These are phyloP conservation scores for Vigna reflexopilosa DNA, from an alignment of 306 rosid species.

Conservation along the genomic window DNA sequence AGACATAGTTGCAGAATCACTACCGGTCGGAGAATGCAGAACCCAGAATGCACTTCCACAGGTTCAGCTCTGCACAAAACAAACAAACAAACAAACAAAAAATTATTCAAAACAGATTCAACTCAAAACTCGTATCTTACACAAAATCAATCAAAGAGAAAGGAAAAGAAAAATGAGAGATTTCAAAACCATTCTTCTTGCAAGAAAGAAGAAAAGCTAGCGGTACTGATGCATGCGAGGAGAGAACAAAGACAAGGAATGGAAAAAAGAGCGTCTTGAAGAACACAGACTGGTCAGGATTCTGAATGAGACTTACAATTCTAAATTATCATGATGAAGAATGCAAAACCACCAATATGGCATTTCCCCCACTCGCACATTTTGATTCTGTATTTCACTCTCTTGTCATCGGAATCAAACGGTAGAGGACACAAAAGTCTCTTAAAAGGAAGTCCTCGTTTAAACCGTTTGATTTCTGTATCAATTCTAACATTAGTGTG, in stretches of 20 bases:
- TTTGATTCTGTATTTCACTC: neutral
- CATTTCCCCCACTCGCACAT: conserved; percentile 22
- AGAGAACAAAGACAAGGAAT: neutral
- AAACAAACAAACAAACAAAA: neutral
- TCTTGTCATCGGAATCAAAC: neutral
- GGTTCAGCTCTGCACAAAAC: conserved; percentile 24
- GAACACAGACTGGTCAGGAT: neutral
- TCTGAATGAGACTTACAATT: neutral
- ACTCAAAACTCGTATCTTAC: neutral
- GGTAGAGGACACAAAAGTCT: rapidly evolving
- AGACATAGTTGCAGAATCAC: neutral
- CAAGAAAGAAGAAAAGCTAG: neutral
- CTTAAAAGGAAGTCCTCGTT: neutral
- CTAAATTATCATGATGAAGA: neutral
- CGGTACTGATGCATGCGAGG: too few relatives aligned
- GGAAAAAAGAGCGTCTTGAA: neutral
- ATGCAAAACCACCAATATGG: neutral
- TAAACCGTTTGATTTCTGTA: neutral
- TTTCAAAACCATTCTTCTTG: neutral
- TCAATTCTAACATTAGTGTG: neutral
- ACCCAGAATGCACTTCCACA: conserved; percentile 7
- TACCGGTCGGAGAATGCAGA: conserved; percentile 35
- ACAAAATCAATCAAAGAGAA: neutral
- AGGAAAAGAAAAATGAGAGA: neutral
- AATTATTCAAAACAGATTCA: conserved; percentile 8